Conservation (phyloP, 352 stramenopile species). For the Globisporangium orthogonon region DNA sequence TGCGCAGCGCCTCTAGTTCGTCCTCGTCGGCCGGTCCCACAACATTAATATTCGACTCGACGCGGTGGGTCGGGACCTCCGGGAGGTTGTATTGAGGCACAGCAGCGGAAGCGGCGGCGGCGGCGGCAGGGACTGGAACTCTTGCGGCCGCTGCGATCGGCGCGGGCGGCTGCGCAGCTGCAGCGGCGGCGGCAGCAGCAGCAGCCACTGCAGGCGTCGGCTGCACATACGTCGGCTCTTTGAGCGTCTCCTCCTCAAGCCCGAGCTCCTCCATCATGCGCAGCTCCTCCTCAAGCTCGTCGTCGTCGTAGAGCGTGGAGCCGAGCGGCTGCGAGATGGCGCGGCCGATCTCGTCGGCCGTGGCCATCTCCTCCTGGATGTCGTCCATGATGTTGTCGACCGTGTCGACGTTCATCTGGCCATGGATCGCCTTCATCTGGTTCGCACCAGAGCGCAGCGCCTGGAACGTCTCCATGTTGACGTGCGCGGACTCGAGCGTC, state of each 20-base stretch:
- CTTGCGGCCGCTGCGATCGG: constrained; percentile 11
- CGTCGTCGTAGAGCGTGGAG: constrained; percentile 89
- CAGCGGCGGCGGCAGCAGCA: constrained; percentile 13
- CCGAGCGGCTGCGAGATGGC: constrained; percentile 93
- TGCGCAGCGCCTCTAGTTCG: constrained; percentile 78
- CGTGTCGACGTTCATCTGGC: constrained; percentile 94
- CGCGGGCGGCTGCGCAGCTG: constrained; percentile 3
- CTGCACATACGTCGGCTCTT: constrained; percentile 13
- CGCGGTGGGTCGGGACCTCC: constrained; percentile 65
- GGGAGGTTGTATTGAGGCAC: constrained; percentile 60
- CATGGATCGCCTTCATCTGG: constrained; percentile 95
- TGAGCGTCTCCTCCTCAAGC: constrained; percentile 86
- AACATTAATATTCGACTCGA: constrained; percentile 76
- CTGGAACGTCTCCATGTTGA: constrained; percentile 97
- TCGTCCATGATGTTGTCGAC: constrained; percentile 98
- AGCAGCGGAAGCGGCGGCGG: constrained; percentile 17
- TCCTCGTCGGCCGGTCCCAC: constrained; percentile 68
- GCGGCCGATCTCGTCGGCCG: constrained; percentile 91
- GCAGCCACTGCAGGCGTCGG: constrained; percentile 17
- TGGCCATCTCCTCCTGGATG: constrained; percentile 96
- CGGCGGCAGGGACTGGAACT: constrained; percentile 14
- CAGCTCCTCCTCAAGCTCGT: constrained; percentile 94
- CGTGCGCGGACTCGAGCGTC: constrained; percentile 88
- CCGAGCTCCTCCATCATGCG: constrained; percentile 90
- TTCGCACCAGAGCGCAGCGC: constrained; percentile 90